Evolutionary conservation across 305 asterid genomes (phyloP), one percentile per base, ranked within the genome.

Genomic region (Petunia hybrid): DNA sequence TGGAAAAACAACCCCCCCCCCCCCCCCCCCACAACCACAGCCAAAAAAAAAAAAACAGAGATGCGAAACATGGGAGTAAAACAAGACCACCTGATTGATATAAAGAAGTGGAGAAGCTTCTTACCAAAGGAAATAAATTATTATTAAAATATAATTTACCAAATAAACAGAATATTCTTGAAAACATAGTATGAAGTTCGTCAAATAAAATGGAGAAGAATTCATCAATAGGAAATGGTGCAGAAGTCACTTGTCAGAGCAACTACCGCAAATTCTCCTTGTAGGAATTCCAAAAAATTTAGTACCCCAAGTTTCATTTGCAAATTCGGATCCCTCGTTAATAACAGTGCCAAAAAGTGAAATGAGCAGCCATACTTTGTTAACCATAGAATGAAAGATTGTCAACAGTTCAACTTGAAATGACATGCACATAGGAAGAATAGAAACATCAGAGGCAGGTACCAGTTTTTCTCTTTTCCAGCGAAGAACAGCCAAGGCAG

Each of bases 391-490:
- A 61, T 10, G 22, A 74, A 74, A 61, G 57, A 39, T 38, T 38
- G 40, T 62, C 31, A 10, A 57, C 70, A 80, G 9, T 31, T 51
- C 16, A 61, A 14, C 31, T 46, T 31, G 51, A 45, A 41, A 43
- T 64, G 51, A 8, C 51, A 16, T 42, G 12, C 62, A 51, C 51
- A 48, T 42, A 40, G 71, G 68, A 76, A 75, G 41, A 74, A 35
- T 12, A 62, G 46, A 41, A 76, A 56, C 53, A 53, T 74, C 79
- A 43, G 64, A 79, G 63, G 67, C 36, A 16, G 64, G 64, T 83
- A 87, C 90, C 85, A 87, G 79, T 67, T 83, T 78, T 35, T 75
- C 69, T 65, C 81, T 76, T 81, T 83, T 83, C 43, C 40, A 63
- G 79, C n/a, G 57, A 76, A 87, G 88, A 79, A 80, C 61, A 10